phyloP scores from a whole-genome alignment of 495 filamentous ascomycete species.

The Saxispiralis lemnorum region DNA sequence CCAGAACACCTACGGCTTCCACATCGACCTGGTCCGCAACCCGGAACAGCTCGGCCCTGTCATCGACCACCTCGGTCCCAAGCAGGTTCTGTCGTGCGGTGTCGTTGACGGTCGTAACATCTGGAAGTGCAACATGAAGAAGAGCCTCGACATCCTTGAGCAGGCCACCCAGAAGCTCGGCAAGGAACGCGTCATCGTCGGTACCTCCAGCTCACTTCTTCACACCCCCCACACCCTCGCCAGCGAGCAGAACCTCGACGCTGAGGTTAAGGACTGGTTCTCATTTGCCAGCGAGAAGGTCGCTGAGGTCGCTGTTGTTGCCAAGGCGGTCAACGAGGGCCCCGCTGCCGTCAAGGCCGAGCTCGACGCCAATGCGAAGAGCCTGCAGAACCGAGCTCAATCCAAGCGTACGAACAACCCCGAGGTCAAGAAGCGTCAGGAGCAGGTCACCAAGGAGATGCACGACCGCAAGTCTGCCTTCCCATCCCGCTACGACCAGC shows the following conservation, averaged over 20 bases:
- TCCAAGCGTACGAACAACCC: constrained; percentile 93
- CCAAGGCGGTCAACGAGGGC: constrained; percentile 87
- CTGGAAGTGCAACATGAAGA: constrained; percentile 98
- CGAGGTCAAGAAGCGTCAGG: constrained; percentile 84
- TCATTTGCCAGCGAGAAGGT: constrained; percentile 94
- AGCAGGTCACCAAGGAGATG: constrained; percentile 60
- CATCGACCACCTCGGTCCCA: constrained; percentile 54
- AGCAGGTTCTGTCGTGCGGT: constrained; percentile 80
- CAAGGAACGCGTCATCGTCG: constrained; percentile 86
- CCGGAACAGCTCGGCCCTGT: constrained; percentile 87
- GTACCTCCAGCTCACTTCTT: constrained; percentile 89
- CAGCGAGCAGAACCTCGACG: constrained; percentile 89
- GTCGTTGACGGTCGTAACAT: constrained; percentile 98
- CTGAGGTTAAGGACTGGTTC: constrained; percentile 93
- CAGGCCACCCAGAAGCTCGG: constrained; percentile 80
- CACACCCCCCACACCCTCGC: constrained; percentile 95
- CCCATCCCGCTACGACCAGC: constrained; percentile 60
- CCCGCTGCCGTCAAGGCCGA: constrained; percentile 66
- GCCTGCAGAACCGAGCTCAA: constrained; percentile 68
- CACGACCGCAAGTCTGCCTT: constrained; percentile 87
- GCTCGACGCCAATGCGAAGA: constrained; percentile 87
- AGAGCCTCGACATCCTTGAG: constrained; percentile 74
- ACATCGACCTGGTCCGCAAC: constrained; percentile 90
- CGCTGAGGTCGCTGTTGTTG: constrained; percentile 73
- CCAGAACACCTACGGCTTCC: constrained; percentile 59